Evolutionary conservation across 306 rosid species (phyloP).

Genomic region (Castanea mollissima): DNA sequence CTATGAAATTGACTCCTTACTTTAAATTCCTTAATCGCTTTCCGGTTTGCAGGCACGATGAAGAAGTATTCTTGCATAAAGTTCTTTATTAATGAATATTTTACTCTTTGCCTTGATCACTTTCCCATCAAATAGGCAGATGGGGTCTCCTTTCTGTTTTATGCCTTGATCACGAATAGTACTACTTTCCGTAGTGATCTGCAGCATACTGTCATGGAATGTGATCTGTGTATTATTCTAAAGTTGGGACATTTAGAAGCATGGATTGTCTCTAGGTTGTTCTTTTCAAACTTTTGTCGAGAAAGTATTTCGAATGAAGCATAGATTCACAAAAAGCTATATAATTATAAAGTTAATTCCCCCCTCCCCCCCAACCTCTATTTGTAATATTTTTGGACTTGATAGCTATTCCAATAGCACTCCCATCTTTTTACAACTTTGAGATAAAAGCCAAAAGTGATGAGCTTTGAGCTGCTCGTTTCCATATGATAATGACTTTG

Average conservation of each 20-base stretch:
- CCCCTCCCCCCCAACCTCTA: neutral
- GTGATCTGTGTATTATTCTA: neutral
- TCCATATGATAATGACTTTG: neutral
- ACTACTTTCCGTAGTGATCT: neutral
- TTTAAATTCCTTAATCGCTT: no score
- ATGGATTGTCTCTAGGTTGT: neutral
- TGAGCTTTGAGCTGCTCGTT: neutral
- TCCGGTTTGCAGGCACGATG: no score
- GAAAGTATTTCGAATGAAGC: neutral
- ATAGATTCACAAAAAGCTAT: neutral
- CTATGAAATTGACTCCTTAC: no score
- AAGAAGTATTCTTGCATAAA: neutral
- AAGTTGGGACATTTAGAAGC: neutral
- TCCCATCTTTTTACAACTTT: neutral
- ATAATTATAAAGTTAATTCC: neutral
- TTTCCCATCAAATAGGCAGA: neutral
- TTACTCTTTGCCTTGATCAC: neutral
- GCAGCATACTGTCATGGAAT: neutral
- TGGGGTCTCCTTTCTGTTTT: neutral
- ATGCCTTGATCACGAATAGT: neutral
- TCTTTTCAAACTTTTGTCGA: neutral
- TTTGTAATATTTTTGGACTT: neutral
- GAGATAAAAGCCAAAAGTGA: neutral
- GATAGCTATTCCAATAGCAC: neutral
- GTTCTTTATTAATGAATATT: neutral